phyloP scores from a whole-genome alignment of 1,284 basidiomycete genomes.

The Phenoliferia sp. region DNA sequence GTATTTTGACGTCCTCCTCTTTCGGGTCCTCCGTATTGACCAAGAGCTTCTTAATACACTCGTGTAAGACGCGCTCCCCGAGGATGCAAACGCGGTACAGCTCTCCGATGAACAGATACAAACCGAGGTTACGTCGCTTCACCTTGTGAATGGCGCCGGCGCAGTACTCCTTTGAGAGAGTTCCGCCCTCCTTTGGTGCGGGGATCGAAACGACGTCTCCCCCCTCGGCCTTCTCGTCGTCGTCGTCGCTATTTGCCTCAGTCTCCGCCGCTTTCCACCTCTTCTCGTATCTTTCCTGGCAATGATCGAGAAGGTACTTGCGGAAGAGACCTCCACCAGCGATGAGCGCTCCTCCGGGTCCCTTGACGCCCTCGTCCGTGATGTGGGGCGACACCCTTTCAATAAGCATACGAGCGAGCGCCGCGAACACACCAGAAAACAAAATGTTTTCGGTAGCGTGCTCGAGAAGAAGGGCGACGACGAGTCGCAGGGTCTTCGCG shows the following conservation, averaged over 20 bases:
- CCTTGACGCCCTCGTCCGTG: conserved; percentile 76
- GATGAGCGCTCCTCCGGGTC: conserved; percentile 70
- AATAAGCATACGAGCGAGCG: conserved; percentile 89
- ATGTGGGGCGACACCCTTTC: conserved; percentile 79
- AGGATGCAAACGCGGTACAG: conserved; percentile 95
- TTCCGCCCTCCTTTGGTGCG: conserved; percentile 44
- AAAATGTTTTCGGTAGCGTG: conserved; percentile 93
- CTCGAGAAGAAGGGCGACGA: conserved; percentile 93
- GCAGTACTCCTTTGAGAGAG: conserved; percentile 93
- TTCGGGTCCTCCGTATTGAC: conserved; percentile 89
- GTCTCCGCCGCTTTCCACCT: conserved; percentile 60
- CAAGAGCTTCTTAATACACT: conserved; percentile 90
- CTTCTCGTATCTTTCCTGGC: conserved; percentile 90
- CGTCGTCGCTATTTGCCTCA: conserved; percentile 47
- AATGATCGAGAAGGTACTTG: conserved; percentile 86
- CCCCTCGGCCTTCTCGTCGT: conserved; percentile 31
- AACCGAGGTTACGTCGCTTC: conserved; percentile 91
- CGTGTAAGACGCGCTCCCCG: conserved; percentile 90
- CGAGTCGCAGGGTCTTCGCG: conserved; percentile 87
- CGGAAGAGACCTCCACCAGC: conserved; percentile 80
- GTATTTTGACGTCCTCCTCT: conserved; percentile 94
- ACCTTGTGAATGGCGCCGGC: conserved; percentile 90
- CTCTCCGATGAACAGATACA: conserved; percentile 97
- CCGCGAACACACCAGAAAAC: conserved; percentile 96
- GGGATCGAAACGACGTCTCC: conserved; percentile 24